Base-by-base conservation (phyloP, 306 rosid genomes). In the Oemleria cerasiformis region DNA sequence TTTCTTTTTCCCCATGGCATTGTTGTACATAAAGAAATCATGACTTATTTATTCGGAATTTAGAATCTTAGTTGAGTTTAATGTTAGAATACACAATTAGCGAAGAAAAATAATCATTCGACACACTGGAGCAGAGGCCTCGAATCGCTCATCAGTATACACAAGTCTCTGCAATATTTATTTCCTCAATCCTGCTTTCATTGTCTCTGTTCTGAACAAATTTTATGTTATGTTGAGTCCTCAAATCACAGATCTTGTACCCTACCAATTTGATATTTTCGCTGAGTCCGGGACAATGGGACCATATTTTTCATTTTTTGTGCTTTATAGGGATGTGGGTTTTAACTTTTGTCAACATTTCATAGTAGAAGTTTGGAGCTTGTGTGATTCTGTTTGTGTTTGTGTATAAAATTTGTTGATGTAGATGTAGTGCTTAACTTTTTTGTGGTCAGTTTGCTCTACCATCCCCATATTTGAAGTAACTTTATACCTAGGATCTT, bases 51-150 rank as follows among this genome's bases (percentile, higher is more conserved):
- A 3, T 30, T 30, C 2, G 36, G 36, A 1, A 30, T 30, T 30
- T 30, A 30, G 36, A 30, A 30, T 30, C 36, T 30, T 30, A 30
- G 36, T 30, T 30, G 36, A 1, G 36, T 2, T 30, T 30, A 30
- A 30, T 30, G 36, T 30, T 30, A 30, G 2, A 30, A 30, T 30
- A 30, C 4, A 30, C 70, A 47, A 14, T 23, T 47, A 15, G 42
- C 17, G 42, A 14, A 7, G 58, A 43, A 25, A 43, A 44, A 43
- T 10, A 66, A 55, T 71, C 36, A 30, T 30, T 30, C 36, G 13
- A 34, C 15, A 7, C 7, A 61, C 45, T 61, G 13, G 65, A 59
- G 53, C 58, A 34, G 74, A 19, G 65, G 65, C 41, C 65, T 70
- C 44, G 20, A 56, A 70, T 70, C 65, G 55, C 45, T 56, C 21